Conservation (phyloP, 2,329 filamentous ascomycete species). For the Thielaviopsis populi region DNA sequence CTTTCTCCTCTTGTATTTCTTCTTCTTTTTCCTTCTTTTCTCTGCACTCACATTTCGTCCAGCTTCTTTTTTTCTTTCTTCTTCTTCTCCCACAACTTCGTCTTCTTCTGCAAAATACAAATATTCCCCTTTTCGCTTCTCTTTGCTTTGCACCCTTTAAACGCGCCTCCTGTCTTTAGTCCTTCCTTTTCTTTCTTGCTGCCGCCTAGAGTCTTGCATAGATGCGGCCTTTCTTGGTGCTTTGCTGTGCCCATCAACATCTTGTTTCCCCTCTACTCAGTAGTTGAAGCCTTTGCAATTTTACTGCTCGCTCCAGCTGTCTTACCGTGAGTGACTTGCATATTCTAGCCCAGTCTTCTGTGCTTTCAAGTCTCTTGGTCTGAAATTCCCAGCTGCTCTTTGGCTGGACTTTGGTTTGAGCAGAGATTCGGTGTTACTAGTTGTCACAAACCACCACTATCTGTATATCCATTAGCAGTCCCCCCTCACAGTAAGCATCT, state of each 20-base stretch:
- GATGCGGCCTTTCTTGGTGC: not conserved
- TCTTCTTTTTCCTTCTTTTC: not conserved
- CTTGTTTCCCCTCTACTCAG: not conserved
- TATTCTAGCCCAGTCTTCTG: not conserved
- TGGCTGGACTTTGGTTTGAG: not conserved
- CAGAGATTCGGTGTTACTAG: not conserved
- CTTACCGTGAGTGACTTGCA: not conserved
- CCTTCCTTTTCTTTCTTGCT: not conserved
- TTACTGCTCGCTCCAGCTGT: not conserved
- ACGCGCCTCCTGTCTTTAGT: not conserved
- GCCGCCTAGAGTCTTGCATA: not conserved
- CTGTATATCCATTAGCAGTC: not conserved
- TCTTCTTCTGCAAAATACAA: not conserved
- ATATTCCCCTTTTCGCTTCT: not conserved
- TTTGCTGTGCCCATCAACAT: not conserved
- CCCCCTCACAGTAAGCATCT: not conserved
- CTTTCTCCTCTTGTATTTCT: not conserved
- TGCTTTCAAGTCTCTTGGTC: not conserved
- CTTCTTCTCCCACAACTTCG: not conserved
- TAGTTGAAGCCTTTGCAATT: not conserved
- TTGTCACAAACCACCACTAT: not conserved
- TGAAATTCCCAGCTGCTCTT: not conserved
- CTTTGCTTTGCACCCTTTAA: not conserved
- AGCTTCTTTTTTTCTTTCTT: not conserved
- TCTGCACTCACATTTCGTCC: not conserved